Conservation (phyloP, 495 filamentous ascomycete genomes). For the Cetradonia linearis region DNA sequence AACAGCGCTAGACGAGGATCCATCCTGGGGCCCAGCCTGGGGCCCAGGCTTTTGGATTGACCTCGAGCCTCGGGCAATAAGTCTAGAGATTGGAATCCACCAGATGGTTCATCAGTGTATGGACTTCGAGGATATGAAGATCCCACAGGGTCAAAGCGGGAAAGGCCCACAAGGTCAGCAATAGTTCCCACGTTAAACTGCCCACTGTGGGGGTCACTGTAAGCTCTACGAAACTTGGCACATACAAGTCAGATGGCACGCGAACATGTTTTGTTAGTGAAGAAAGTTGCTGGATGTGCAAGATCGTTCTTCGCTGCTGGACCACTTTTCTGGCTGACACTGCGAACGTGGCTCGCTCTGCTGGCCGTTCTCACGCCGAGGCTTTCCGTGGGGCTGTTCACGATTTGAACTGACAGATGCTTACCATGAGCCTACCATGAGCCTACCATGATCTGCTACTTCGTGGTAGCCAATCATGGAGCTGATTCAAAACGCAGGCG, state of each 20-base stretch:
- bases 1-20: conserved; percentile 42
- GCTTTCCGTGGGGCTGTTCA: neutral
- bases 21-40: conserved; percentile 51
- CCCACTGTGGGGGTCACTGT: conserved; percentile 9
- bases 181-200: neutral
- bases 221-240: conserved; percentile 4
- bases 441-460: neutral
- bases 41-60: conserved; percentile 46
- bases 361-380: neutral
- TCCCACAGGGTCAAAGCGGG: conserved; percentile 1
- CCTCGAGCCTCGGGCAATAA: conserved; percentile 43
- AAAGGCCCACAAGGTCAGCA: conserved; percentile 1
- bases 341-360: conserved; percentile 14
- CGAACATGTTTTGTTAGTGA: conserved; percentile 5
- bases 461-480: conserved; percentile 1
- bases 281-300: conserved; percentile 20
- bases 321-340: conserved; percentile 15
- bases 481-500: neutral
- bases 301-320: conserved; percentile 18
- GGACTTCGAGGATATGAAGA: conserved; percentile 29
- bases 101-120: conserved; percentile 45
- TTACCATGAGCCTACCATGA: neutral
- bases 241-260: conserved; percentile 11
- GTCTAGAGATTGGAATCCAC: conserved; percentile 42
- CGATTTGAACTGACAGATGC: too few relatives aligned